phyloP scores from a whole-genome alignment of 768 basidiomycete species.

The Tulasnella calospora region DNA sequence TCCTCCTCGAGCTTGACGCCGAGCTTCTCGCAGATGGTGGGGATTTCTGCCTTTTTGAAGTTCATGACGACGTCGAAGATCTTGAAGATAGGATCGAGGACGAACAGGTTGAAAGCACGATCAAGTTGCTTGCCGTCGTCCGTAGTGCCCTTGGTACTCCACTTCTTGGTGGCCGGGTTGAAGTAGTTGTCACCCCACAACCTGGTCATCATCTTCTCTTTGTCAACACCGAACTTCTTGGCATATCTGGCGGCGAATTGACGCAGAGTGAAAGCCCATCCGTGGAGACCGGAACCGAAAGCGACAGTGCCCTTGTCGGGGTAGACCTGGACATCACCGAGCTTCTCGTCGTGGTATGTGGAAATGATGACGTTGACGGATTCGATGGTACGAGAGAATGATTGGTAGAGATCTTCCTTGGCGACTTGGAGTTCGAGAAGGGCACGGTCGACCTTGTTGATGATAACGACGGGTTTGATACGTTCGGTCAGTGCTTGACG shows the following conservation, averaged over 20 bases:
- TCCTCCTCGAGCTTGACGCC: slow-evolving; percentile 83
- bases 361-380: slow-evolving; percentile 98
- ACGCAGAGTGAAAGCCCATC: slow-evolving; percentile 98
- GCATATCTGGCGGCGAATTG: slow-evolving; percentile 92
- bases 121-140: slow-evolving; percentile 88
- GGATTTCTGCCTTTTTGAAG: slow-evolving; percentile 90
- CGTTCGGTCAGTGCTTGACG: slow-evolving; percentile 96
- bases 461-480: slow-evolving; percentile 98
- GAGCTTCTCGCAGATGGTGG: slow-evolving; percentile 88
- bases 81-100: slow-evolving; percentile 98
- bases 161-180: slow-evolving; percentile 94
- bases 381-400: slow-evolving; percentile 96
- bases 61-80: slow-evolving; percentile 99
- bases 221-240: slow-evolving; percentile 98
- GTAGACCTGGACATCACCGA: slow-evolving; percentile 98
- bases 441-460: slow-evolving; percentile 99
- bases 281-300: slow-evolving; percentile 98
- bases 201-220: slow-evolving; percentile 95
- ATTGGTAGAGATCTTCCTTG: slow-evolving; percentile 97
- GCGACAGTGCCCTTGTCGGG: slow-evolving; percentile 98
- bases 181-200: slow-evolving; percentile 99
- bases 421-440: slow-evolving; percentile 95
- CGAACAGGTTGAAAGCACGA: slow-evolving; percentile 97
- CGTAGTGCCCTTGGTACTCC: slow-evolving; percentile 72
- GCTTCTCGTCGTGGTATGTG: slow-evolving; percentile 87